A percentile compares a stretch with the other conserved stretches of the same genome.
These are phyloP conservation scores for Ophiostoma montium DNA, from an alignment of 2,329 filamentous ascomycete genomes.

Conservation along the genomic window DNA sequence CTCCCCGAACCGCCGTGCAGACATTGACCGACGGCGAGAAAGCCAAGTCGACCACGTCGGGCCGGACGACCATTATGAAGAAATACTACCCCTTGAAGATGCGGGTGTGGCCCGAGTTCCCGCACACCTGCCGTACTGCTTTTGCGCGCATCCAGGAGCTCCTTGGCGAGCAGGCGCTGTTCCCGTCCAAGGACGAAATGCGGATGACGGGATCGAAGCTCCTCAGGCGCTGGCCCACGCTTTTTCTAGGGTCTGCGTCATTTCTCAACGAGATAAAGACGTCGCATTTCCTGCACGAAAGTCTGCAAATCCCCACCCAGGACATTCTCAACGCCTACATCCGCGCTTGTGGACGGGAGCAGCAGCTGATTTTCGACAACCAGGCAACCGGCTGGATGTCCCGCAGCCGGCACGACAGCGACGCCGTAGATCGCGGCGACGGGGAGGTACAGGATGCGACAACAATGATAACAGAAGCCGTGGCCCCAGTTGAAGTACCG, in stretches of 20 bases:
- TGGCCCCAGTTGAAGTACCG: not conserved
- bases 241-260: not conserved
- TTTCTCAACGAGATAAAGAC: not conserved
- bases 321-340: slow-evolving; percentile 7
- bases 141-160: not conserved
- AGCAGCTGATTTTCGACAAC: not conserved
- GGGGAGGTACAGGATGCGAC: not conserved
- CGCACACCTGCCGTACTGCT: not conserved
- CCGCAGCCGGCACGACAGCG: not conserved
- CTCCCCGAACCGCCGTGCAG: not conserved
- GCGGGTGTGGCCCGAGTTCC: not conserved
- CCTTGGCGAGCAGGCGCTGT: not conserved
- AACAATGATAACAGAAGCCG: not conserved
- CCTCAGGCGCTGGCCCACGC: not conserved
- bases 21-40: slow-evolving; percentile 3
- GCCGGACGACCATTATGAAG: slow-evolving; percentile 7
- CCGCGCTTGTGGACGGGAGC: not conserved
- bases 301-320: slow-evolving; percentile 6
- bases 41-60: slow-evolving; percentile 6
- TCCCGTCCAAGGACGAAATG: not conserved
- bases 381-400: not conserved
- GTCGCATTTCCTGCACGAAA: slow-evolving; percentile 3
- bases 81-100: slow-evolving; percentile 8
- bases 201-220: not conserved
- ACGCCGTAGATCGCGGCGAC: too few relatives aligned